Percentiles rank a stretch among this genome's conserved stretches.
These are phyloP conservation scores for Xylaria sp. DNA, from an alignment of 2,329 filamentous ascomycete genomes.

Conservation along the genomic window DNA sequence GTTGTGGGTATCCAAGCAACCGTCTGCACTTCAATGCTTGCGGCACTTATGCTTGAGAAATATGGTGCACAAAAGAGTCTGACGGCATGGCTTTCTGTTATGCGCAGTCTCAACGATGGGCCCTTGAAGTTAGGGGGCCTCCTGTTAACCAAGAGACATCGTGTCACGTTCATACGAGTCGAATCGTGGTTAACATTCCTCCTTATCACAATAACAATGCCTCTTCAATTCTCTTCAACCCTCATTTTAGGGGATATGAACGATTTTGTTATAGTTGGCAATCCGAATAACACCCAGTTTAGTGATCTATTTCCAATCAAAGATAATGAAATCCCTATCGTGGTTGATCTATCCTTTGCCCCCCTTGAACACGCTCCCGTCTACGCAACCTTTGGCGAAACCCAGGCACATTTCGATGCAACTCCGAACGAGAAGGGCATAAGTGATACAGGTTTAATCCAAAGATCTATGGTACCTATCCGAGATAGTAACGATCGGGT, in stretches of 20 bases:
- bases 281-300: background rate
- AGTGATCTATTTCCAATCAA: background rate
- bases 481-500: background rate
- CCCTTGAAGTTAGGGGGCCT: background rate
- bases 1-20: slow-evolving; percentile 6
- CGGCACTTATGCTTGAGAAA: slow-evolving; percentile 22
- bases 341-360: no score
- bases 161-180: background rate
- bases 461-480: slow-evolving; percentile 24
- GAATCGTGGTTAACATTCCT: slow-evolving; percentile 11
- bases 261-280: slow-evolving; percentile 11
- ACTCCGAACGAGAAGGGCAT: slow-evolving; percentile 14
- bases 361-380: background rate
- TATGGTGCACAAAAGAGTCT: slow-evolving; percentile 1
- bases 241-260: slow-evolving; percentile 22
- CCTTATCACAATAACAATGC: background rate
- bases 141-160: background rate
- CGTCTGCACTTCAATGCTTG: slow-evolving; percentile 21
- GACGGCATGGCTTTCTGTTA: slow-evolving; percentile 16
- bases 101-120: slow-evolving; percentile 21
- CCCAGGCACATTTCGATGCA: background rate
- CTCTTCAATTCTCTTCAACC: slow-evolving; percentile 26
- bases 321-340: no score
- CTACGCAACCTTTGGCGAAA: slow-evolving; percentile 15
- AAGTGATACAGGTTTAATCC: slow-evolving; percentile 16